Evolutionary conservation across 1,284 basidiomycete genomes (phyloP), one percentile per base, ranked within the genome.

Genomic region (Sanguinoderma infundibulare): DNA sequence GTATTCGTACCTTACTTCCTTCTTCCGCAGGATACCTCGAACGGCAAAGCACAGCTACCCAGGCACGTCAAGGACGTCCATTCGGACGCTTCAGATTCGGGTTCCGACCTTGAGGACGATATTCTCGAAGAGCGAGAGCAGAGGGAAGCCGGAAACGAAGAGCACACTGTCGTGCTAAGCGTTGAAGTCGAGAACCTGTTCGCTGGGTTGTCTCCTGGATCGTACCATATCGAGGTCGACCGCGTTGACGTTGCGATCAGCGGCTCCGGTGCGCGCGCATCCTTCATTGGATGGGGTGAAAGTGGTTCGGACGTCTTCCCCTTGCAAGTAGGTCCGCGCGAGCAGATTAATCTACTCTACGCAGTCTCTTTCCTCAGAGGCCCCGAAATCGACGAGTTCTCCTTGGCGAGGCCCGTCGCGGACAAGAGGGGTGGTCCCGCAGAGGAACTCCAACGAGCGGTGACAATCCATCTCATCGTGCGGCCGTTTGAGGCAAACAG

Each of bases 321-420:
- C 1, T 75, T 96, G 8, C 77, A 74, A 5, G 79, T 96, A 4
- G 81, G 82, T 0, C 81, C 87, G 1, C 79, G 82, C 62, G 92
- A 94, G 55, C 94, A 96, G 75, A 92, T 89, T 71, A 96, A 96
- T 72, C 79, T 96, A 22, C 82, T 97, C 7, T 96, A 96, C 69
- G 89, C 90, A 0, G 91, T 96, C 9, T 85, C 87, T 8, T 91
- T 93, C 71, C 75, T 91, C 65, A 81, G 82, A 15, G 81, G 84
- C 2, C 85, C 87, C 1, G 86, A 88, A 56, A 76, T 79, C 30
- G 83, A 85, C 68, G 79, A 78, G 47, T 73, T 83, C 61, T 76
- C 79, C 5, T 68, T 82, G 34, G 69, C 74, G 6, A 67, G 75
- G 55, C 71, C n/a, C 15, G 57, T 32, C 30, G 32, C 38, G 1